phyloP scores from a whole-genome alignment of 2,329 filamentous ascomycete genomes.

The Echinosphaeria canescens region DNA sequence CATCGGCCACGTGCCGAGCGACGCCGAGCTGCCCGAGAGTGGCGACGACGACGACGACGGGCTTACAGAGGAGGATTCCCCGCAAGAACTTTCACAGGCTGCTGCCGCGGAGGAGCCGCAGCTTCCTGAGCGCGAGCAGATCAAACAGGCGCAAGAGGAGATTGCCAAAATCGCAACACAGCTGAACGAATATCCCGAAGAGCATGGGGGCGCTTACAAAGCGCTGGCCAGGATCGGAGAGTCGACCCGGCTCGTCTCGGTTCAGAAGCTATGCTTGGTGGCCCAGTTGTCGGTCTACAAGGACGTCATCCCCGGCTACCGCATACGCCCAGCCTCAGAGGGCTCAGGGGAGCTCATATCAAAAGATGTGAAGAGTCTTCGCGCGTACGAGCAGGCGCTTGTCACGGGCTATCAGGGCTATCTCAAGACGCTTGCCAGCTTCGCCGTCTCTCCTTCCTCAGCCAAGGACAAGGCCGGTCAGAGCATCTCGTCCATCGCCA shows the following conservation, averaged over 20 bases:
- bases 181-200: slow-evolving; percentile 85
- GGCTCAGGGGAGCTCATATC: slow-evolving; percentile 64
- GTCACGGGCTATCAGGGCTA: slow-evolving; percentile 73
- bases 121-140: slow-evolving; percentile 56
- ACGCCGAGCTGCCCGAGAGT: slow-evolving; percentile 41
- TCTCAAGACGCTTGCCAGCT: slow-evolving; percentile 48
- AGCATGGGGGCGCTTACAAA: slow-evolving; percentile 64
- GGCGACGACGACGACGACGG: slow-evolving; percentile 30
- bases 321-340: slow-evolving; percentile 66
- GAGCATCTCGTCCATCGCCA: slow-evolving; percentile 49
- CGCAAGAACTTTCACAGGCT: too few relatives aligned
- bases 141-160: slow-evolving; percentile 78
- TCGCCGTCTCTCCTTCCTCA: slow-evolving; percentile 28
- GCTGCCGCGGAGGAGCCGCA: slow-evolving; percentile 30
- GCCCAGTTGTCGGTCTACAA: slow-evolving; percentile 85
- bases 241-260: slow-evolving; percentile 38
- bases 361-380: slow-evolving; percentile 70
- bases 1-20: slow-evolving; percentile 39
- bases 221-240: slow-evolving; percentile 52
- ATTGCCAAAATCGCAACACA: slow-evolving; percentile 60
- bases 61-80: slow-evolving; percentile 22
- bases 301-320: slow-evolving; percentile 89
- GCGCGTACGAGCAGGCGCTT: slow-evolving; percentile 72
- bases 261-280: slow-evolving; percentile 70
- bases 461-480: slow-evolving; percentile 18